These are phyloP conservation scores for Umbelopsis ramanniana DNA, from an alignment of 192 early-diverging fungal genomes.

Conservation along the genomic window DNA sequence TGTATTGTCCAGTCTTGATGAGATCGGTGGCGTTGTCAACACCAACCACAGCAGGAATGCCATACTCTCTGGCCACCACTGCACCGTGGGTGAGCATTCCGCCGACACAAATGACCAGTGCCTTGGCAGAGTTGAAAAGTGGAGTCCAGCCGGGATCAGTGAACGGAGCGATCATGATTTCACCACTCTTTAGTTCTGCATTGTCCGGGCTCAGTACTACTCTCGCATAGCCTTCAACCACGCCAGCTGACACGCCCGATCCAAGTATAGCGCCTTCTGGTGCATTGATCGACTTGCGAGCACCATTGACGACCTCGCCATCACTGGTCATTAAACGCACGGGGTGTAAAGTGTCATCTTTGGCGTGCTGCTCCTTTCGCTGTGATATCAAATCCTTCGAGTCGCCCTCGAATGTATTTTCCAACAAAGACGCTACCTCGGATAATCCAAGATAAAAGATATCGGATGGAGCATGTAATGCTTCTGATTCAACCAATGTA, in stretches of 20 bases:
- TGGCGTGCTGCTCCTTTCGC: not conserved
- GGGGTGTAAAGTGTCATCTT: not conserved
- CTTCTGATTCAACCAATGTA: not conserved
- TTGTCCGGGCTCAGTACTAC: slow-evolving; percentile 41
- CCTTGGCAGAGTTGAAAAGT: slow-evolving; percentile 45
- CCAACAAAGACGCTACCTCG: not conserved
- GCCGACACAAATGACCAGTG: slow-evolving; percentile 45
- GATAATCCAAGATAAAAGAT: slow-evolving; percentile 5
- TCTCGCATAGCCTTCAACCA: slow-evolving; percentile 41
- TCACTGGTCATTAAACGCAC: slow-evolving; percentile 13
- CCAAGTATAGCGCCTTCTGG: slow-evolving; percentile 19
- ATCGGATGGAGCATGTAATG: not conserved
- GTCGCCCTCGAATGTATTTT: slow-evolving; percentile 1
- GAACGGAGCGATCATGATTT: slow-evolving; percentile 44
- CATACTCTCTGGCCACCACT: slow-evolving; percentile 48
- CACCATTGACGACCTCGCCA: not conserved
- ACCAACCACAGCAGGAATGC: slow-evolving; percentile 51
- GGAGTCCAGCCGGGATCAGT: slow-evolving; percentile 50
- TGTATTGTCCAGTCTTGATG: slow-evolving; percentile 40
- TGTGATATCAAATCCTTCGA: not conserved
- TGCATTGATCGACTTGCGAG: not conserved
- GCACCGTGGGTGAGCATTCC: slow-evolving; percentile 47
- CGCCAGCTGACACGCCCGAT: slow-evolving; percentile 28
- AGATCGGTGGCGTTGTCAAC: slow-evolving; percentile 43
- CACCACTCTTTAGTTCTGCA: slow-evolving; percentile 35